Evolutionary conservation across 225 moss, liverwort and hornwort species (phyloP).

Genomic region (Pseudisothecium myosuroides): DNA sequence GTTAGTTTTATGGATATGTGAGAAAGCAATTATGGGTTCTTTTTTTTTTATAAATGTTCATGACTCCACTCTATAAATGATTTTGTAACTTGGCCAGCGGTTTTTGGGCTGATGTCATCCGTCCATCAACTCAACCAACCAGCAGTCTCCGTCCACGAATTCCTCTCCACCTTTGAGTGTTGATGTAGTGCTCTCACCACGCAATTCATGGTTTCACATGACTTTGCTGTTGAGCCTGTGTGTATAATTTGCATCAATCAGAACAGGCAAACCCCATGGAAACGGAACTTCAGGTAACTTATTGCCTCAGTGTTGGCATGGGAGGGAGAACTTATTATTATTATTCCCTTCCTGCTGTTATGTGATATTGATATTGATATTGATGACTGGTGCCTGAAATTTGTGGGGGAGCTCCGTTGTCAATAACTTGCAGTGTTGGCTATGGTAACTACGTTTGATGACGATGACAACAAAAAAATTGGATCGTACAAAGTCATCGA

Average conservation of each 20-base stretch:
- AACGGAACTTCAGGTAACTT: not conserved
- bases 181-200: not conserved
- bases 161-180: constrained; percentile 8
- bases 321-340: not conserved
- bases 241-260: not conserved
- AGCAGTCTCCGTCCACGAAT: not conserved
- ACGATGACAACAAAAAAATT: no score
- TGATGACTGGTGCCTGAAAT: not conserved
- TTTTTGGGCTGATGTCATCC: not conserved
- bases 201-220: not conserved
- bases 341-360: not conserved
- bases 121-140: not conserved
- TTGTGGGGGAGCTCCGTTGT: not conserved
- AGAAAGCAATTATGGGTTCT: no score
- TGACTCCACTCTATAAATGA: no score
- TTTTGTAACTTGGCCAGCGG: no score
- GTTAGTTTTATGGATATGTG: no score
- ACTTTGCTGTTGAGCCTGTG: not conserved
- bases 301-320: not conserved
- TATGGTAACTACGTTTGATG: no score
- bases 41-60: no score
- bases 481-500: no score
- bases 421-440: no score
- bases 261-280: not conserved
- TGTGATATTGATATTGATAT: not conserved